Evolutionary conservation across 495 filamentous ascomycete species (phyloP).

Genomic region (Hypoxylon lienhwacheense): DNA sequence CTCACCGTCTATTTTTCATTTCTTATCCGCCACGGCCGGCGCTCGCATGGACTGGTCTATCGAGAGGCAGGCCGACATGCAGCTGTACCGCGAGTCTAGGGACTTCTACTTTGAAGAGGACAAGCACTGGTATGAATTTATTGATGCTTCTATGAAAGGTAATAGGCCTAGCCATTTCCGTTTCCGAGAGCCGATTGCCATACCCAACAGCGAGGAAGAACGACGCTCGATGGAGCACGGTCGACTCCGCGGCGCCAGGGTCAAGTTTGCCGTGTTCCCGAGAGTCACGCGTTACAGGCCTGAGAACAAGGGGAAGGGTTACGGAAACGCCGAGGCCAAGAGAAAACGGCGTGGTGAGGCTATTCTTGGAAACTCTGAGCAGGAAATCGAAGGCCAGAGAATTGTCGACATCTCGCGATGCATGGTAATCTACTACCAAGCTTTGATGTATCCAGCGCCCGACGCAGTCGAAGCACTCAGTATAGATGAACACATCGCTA

Average conservation of each 20-base stretch:
- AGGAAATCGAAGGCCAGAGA: conserved; percentile 31
- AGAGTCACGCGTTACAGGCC: conserved; percentile 40
- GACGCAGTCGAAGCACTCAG: background rate
- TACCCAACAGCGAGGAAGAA: conserved; percentile 14
- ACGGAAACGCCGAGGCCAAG: background rate
- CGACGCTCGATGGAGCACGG: conserved; percentile 14
- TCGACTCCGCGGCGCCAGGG: conserved; percentile 43
- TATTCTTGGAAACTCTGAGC: too few relatives aligned
- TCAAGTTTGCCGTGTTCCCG: conserved; percentile 47
- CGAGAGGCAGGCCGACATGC: conserved; percentile 41
- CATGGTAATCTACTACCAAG: conserved; percentile 45
- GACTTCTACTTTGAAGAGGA: conserved; percentile 20
- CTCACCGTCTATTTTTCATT: conserved; percentile 51
- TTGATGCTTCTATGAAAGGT: conserved; percentile 4
- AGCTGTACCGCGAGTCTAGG: conserved; percentile 39
- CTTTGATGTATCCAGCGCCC: conserved; percentile 20
- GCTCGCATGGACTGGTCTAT: conserved; percentile 42
- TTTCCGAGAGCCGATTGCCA: background rate
- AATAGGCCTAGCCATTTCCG: background rate
- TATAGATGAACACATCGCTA: conserved; percentile 22
- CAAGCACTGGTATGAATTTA: conserved; percentile 1
- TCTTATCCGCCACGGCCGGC: conserved; percentile 44
- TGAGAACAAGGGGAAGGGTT: conserved; percentile 19
- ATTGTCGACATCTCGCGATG: conserved; percentile 31
- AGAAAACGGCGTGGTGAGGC: too few relatives aligned